Evolutionary conservation across 257 asterid genomes (phyloP).

Genomic region (Nicotiana benthamiana): DNA sequence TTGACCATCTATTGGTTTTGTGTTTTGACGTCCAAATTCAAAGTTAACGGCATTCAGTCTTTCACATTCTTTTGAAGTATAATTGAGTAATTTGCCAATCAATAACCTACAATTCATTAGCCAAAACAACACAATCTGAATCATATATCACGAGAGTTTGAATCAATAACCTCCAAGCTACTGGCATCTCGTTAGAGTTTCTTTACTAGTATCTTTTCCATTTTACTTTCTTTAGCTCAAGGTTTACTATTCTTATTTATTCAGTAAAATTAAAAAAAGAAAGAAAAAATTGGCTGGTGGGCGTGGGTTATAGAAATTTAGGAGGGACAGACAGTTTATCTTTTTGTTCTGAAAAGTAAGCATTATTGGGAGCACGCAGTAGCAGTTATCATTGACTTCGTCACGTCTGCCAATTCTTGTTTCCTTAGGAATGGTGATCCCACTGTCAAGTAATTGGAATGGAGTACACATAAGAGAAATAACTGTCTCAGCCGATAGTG

Average conservation of each 20-base stretch:
- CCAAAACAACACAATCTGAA: too few species aligned
- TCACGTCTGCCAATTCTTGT: slow-evolving; percentile 21
- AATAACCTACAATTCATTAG: too few species aligned
- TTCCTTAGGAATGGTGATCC: slow-evolving; percentile 5
- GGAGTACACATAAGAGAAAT: slow-evolving; percentile 13
- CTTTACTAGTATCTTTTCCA: too few species aligned
- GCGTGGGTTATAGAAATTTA: too few species aligned
- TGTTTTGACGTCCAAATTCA: background rate
- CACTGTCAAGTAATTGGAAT: slow-evolving; percentile 1
- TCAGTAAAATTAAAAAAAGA: too few species aligned
- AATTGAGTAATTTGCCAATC: background rate
- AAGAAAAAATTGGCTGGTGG: too few species aligned
- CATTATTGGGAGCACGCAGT: slow-evolving; percentile 37
- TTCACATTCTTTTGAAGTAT: background rate
- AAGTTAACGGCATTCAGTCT: background rate
- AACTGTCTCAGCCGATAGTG: slow-evolving; percentile 33
- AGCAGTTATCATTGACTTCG: slow-evolving; percentile 31
- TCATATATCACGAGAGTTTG: too few species aligned
- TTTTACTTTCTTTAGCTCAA: background rate
- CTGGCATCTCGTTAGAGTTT: too few species aligned
- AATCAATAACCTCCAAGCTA: too few species aligned
- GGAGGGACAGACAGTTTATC: too few species aligned
- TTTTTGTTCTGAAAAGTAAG: background rate
- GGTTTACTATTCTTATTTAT: background rate
- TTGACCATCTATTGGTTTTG: background rate